Conservation (phyloP, 768 basidiomycete species). For the Exidia glandulosa region DNA sequence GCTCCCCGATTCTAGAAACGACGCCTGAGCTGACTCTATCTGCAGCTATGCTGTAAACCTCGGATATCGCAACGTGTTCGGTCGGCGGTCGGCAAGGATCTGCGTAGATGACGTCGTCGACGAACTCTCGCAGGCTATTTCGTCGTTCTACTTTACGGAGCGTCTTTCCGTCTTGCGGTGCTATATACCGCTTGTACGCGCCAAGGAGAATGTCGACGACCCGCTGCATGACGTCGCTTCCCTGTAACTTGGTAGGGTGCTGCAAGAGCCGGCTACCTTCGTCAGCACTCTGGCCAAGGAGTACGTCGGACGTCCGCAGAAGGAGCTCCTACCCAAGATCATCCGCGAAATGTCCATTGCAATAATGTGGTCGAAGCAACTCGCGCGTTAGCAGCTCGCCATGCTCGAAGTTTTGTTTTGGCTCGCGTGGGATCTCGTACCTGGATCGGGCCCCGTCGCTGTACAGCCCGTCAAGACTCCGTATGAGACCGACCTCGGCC, state of each 20-base stretch:
- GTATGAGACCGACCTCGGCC: constrained; percentile 54
- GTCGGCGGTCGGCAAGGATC: constrained; percentile 44
- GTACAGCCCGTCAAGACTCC: constrained; percentile 53
- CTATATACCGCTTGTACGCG: constrained; percentile 66
- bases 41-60: too few species aligned
- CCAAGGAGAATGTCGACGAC: constrained; percentile 48
- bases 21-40: too few species aligned
- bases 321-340: constrained; percentile 33
- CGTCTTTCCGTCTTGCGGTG: constrained; percentile 57
- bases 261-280: constrained; percentile 55
- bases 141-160: constrained; percentile 75
- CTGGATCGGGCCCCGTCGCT: constrained; percentile 55
- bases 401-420: constrained; percentile 83
- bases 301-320: constrained; percentile 44
- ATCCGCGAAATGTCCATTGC: constrained; percentile 45
- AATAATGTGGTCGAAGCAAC: constrained; percentile 65
- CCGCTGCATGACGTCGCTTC: constrained; percentile 42
- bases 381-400: constrained; percentile 64
- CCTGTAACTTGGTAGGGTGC: constrained; percentile 44
- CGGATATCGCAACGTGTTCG: too few species aligned
- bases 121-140: constrained; percentile 59
- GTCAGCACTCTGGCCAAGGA: constrained; percentile 47
- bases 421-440: constrained; percentile 68
- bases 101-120: constrained; percentile 36
- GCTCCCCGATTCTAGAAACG: too few species aligned